phyloP scores from a whole-genome alignment of 2,329 filamentous ascomycete species.

The Diaporthe eres region DNA sequence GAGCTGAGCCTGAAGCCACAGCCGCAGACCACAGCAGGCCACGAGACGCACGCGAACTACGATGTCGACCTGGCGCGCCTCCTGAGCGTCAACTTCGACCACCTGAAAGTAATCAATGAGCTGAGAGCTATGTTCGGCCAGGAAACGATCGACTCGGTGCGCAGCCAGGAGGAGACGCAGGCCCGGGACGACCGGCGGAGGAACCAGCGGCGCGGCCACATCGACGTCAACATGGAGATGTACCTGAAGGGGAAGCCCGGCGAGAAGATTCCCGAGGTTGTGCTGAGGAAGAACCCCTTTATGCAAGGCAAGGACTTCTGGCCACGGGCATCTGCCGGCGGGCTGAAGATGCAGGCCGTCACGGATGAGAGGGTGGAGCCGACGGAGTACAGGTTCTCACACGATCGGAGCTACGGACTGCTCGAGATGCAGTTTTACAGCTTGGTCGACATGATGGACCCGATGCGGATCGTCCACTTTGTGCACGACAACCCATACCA shows the following conservation, averaged over 20 bases:
- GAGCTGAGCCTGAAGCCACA: constrained; percentile 59
- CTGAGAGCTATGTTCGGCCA: constrained; percentile 78
- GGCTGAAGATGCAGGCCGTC: constrained; percentile 82
- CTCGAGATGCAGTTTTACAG: constrained; percentile 83
- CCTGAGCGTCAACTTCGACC: constrained; percentile 71
- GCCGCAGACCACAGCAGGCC: constrained; percentile 39
- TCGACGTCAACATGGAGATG: constrained; percentile 67
- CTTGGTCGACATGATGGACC: constrained; percentile 87
- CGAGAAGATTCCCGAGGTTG: constrained; percentile 78
- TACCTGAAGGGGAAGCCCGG: constrained; percentile 69
- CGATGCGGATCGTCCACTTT: constrained; percentile 83
- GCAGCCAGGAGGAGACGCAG: constrained; percentile 64
- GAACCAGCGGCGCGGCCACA: constrained; percentile 53
- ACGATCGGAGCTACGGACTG: constrained; percentile 80
- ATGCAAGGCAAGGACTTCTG: constrained; percentile 90
- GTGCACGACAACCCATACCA: constrained; percentile 87
- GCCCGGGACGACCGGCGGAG: constrained; percentile 53
- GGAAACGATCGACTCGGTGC: constrained; percentile 69
- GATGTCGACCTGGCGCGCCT: constrained; percentile 50
- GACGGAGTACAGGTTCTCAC: constrained; percentile 82
- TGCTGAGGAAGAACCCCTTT: constrained; percentile 84
- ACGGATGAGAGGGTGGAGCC: constrained; percentile 63
- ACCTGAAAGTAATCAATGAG: constrained; percentile 90
- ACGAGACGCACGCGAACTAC: constrained; percentile 42
- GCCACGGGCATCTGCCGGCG: constrained; percentile 84